Percentiles rank a stretch among this genome's conserved stretches.
phyloP scores from a whole-genome alignment of 345 rosid genomes.

The Gossypium ekmanianum region DNA sequence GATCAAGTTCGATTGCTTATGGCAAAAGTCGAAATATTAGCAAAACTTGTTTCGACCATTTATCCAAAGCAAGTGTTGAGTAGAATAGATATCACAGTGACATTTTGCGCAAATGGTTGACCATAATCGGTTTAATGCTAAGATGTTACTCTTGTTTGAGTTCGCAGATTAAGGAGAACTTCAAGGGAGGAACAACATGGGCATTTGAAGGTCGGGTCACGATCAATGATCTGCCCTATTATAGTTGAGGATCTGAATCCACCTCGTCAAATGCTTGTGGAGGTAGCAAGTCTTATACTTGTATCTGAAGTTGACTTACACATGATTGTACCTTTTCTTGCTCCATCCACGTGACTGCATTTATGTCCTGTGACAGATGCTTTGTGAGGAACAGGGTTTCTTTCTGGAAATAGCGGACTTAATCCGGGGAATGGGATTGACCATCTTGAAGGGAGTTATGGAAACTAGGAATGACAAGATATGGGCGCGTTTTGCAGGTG shows the following conservation, averaged over 20 bases:
- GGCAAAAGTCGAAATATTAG: not conserved
- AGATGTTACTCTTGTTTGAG: conserved; percentile 12
- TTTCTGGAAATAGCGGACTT: conserved; percentile 92
- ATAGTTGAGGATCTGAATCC: conserved; percentile 87
- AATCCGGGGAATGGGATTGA: conserved; percentile 83
- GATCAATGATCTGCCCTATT: conserved; percentile 83
- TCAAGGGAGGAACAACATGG: conserved; percentile 93
- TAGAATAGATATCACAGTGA: not conserved
- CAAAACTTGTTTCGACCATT: not conserved
- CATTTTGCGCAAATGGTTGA: not conserved
- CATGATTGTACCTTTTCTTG: conserved; percentile 2
- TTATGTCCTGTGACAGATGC: conserved; percentile 50
- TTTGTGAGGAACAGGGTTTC: conserved; percentile 87
- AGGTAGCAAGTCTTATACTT: conserved; percentile 46
- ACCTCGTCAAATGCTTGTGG: conserved; percentile 89
- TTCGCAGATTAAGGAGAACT: conserved; percentile 61
- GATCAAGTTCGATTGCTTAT: not conserved
- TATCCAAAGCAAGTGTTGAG: not conserved
- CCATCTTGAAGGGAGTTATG: conserved; percentile 90
- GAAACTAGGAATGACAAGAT: conserved; percentile 77
- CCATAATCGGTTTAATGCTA: not conserved
- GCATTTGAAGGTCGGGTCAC: conserved; percentile 96
- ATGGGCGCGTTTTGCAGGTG: conserved; percentile 85
- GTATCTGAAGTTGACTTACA: not conserved
- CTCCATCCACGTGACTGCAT: not conserved